Evolutionary conservation across 305 asterid genomes (phyloP).

Genomic region (Salvia sclarea): DNA sequence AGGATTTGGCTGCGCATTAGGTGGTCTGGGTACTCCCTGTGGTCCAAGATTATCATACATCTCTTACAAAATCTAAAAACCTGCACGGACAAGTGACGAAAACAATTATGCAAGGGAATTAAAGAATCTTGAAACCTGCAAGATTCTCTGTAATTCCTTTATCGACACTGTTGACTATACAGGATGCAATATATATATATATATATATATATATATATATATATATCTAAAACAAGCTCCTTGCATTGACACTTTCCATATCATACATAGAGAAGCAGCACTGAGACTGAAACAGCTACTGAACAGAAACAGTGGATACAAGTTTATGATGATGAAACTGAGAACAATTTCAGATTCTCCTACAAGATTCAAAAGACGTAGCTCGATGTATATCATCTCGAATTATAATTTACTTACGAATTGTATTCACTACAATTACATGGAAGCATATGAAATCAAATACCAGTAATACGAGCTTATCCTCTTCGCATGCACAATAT

Average conservation of each 20-base stretch:
- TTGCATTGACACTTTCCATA: neutral
- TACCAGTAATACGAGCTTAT: neutral
- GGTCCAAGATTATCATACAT: conserved; percentile 57
- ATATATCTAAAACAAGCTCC: neutral
- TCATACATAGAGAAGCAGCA: neutral
- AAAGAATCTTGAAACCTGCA: neutral
- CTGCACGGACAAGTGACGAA: conserved; percentile 8
- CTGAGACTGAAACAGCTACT: neutral
- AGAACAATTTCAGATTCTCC: neutral
- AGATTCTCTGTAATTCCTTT: neutral
- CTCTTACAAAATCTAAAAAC: conserved; percentile 18
- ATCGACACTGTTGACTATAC: neutral
- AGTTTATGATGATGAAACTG: neutral
- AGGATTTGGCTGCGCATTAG: conserved; percentile 47
- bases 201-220: no score
- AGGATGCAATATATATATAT: neutral
- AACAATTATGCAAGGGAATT: neutral
- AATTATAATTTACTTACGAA: neutral
- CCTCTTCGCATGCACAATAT: neutral
- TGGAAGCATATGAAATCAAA: neutral
- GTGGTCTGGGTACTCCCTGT: conserved; percentile 45
- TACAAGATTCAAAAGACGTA: conserved; percentile 14
- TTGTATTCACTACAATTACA: neutral
- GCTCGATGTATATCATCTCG: neutral
- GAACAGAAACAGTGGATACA: neutral